Conservation (phyloP, 164 flowering plant species). For the Annona cherimola region DNA sequence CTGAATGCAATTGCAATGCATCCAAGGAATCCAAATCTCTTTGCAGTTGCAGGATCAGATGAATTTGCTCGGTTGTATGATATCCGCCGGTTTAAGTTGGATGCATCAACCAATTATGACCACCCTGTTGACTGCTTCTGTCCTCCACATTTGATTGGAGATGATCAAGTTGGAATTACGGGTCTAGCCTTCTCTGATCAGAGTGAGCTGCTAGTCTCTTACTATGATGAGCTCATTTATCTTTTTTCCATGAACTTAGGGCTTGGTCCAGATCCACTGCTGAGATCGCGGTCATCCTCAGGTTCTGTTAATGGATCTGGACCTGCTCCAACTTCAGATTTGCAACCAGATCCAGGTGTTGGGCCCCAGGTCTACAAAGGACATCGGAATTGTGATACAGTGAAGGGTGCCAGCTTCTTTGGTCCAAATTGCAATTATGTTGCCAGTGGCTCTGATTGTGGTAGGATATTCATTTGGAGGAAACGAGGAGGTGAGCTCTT, state of each 20-base stretch:
- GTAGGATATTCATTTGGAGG: conserved; percentile 91
- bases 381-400: conserved; percentile 68
- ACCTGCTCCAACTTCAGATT: conserved; percentile 19
- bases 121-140: conserved; percentile 69
- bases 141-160: conserved; percentile 65
- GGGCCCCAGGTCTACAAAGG: conserved; percentile 76
- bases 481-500: conserved; percentile 79
- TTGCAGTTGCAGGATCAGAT: conserved; percentile 85
- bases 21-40: conserved; percentile 81
- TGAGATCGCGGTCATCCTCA: conserved; percentile 30
- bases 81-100: conserved; percentile 67
- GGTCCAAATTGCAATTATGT: conserved; percentile 91
- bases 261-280: conserved; percentile 52
- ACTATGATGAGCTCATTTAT: conserved; percentile 72
- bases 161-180: conserved; percentile 60
- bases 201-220: conserved; percentile 89
- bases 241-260: conserved; percentile 79
- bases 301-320: conserved; percentile 30
- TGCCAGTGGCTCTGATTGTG: conserved; percentile 96
- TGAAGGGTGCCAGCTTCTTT: conserved; percentile 84
- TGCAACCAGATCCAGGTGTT: conserved; percentile 19
- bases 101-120: conserved; percentile 53
- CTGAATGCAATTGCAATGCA: conserved; percentile 81
- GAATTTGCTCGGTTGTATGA: conserved; percentile 83
- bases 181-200: conserved; percentile 90